Base-by-base conservation (phyloP, 345 rosid genomes). In the Gossypium bickii region DNA sequence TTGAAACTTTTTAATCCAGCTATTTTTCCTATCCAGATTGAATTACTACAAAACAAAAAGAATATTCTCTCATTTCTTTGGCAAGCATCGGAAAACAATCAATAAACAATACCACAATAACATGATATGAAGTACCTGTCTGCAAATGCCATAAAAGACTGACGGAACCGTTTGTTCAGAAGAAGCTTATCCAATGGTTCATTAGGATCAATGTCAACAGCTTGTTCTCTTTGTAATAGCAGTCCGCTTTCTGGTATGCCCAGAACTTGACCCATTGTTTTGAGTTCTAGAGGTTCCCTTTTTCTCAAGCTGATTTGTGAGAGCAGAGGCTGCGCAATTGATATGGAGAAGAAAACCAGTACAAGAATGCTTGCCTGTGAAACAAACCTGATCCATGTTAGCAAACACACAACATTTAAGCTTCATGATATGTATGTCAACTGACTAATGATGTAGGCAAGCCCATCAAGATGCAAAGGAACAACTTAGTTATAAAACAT, bases 151-250 rank as follows among this genome's bases (percentile, higher is more conserved):
- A 90, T 88, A 81, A 94, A 89, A 7, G 98, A 94, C 61, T 84
- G 85, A n/a, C 93, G 95, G 65, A 94, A 94, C 73, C 80, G 86
- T 87, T 84, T 90, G 78, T 90, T 82, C n/a, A 71, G 81, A 80
- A 94, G 98, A 82, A 94, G 96, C 86, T 90, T 89, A 80, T 90
- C 97, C 12, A 94, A 86, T 57, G 98, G 91, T 55, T 94, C 94
- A n/a, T 79, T 83, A 70, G 89, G 93, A 81, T 89, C 86, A 64
- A 88, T 62, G 47, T 77, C 80, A 48, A 75, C 81, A 78, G 76
- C 72, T 12, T 83, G 81, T 71, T 92, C 94, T 75, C 80, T 86
- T 27, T 84, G 92, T 66, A 79, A 65, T 16, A 94, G 79, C 43
- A 90, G 74, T 75, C 98, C 98, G 20, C 97, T 94, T 64, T 92